phyloP scores from a whole-genome alignment of 1,284 basidiomycete genomes.

The Trametes sp. region DNA sequence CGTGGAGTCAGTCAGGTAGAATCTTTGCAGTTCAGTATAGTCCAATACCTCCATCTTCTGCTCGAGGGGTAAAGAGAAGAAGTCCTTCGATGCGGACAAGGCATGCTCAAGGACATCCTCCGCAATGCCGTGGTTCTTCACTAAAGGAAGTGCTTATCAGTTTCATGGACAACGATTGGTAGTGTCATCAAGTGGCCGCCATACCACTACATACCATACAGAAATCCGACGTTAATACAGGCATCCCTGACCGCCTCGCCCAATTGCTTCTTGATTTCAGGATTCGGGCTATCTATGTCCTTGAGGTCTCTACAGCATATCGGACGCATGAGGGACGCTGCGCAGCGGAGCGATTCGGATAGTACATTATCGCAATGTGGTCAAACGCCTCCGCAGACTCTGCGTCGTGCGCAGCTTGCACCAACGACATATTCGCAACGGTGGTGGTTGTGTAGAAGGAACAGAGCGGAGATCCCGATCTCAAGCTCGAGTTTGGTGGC shows the following conservation, averaged over 20 bases:
- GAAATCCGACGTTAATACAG: conserved; percentile 80
- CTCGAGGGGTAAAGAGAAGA: conserved; percentile 66
- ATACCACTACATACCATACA: conserved; percentile 64
- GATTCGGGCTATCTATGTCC: conserved; percentile 51
- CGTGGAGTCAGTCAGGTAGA: background rate
- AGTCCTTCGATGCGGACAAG: conserved; percentile 57
- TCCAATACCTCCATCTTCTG: conserved; percentile 63
- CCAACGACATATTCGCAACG: conserved; percentile 32
- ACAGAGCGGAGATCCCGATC: background rate
- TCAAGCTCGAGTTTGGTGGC: too few species aligned
- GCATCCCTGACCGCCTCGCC: conserved; percentile 70
- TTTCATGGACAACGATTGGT: too few species aligned
- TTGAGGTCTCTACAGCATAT: conserved; percentile 58
- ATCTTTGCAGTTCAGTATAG: background rate
- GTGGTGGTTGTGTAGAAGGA: background rate
- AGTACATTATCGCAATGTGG: conserved; percentile 32
- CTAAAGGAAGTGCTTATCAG: conserved; percentile 42
- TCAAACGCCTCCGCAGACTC: conserved; percentile 28
- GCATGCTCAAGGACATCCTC: conserved; percentile 54
- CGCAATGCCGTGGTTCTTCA: conserved; percentile 77
- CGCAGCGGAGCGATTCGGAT: background rate
- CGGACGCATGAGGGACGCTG: background rate
- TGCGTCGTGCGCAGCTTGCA: conserved; percentile 26
- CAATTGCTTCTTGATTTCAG: conserved; percentile 51
- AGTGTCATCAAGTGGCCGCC: too few species aligned